These are phyloP conservation scores for Penicillium verrucosum DNA, from an alignment of 2,329 filamentous ascomycete species.

Conservation along the genomic window DNA sequence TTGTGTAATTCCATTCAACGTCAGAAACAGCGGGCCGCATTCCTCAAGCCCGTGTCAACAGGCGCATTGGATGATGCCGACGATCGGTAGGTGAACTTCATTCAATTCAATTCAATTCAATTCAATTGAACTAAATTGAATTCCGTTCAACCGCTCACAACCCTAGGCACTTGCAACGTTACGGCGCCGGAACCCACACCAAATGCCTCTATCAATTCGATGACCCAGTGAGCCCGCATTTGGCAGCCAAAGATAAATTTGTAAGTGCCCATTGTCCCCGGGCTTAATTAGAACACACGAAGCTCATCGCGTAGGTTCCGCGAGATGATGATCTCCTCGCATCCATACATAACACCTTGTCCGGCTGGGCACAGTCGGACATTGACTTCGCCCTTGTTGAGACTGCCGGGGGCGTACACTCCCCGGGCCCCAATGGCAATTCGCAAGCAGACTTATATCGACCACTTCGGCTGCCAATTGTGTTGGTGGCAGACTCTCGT, in stretches of 20 bases:
- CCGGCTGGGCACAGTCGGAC: slow-evolving; percentile 33
- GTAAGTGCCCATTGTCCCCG: slow-evolving; percentile 10
- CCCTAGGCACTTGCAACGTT: slow-evolving; percentile 60
- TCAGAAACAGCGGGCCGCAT: slow-evolving; percentile 53
- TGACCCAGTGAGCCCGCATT: slow-evolving; percentile 72
- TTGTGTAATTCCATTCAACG: slow-evolving; percentile 61
- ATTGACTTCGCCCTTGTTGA: slow-evolving; percentile 68
- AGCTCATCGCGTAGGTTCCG: slow-evolving; percentile 41
- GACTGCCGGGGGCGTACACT: slow-evolving; percentile 79
- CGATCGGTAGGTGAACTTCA: slow-evolving; percentile 51
- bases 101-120: not conserved
- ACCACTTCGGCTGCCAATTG: slow-evolving; percentile 67
- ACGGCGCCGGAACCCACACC: slow-evolving; percentile 56
- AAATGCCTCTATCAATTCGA: slow-evolving; percentile 68
- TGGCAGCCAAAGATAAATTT: slow-evolving; percentile 57
- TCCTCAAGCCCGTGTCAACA: slow-evolving; percentile 79
- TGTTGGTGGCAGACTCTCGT: slow-evolving; percentile 71
- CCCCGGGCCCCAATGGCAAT: slow-evolving; percentile 70
- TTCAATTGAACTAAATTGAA: not conserved
- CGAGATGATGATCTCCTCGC: slow-evolving; percentile 51
- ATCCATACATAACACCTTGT: slow-evolving; percentile 47
- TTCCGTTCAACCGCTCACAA: not conserved
- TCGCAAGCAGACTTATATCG: slow-evolving; percentile 76
- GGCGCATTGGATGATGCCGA: slow-evolving; percentile 68
- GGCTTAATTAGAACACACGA: not conserved